Conservation (phyloP, 75 land plant genomes). For the Picea glauca region DNA sequence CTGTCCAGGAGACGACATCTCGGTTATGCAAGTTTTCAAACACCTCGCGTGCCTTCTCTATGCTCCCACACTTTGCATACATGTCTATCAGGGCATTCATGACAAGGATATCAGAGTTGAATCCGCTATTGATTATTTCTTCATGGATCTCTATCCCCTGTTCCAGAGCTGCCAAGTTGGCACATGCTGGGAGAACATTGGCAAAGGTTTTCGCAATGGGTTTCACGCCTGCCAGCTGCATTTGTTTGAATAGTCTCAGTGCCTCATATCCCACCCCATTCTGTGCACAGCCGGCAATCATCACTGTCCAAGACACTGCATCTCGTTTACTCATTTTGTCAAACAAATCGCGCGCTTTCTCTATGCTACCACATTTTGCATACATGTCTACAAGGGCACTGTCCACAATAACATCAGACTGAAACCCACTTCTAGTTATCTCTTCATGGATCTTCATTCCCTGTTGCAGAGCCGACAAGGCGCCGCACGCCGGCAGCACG, state of each 20-base stretch:
- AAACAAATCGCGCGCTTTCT: constrained; percentile 40
- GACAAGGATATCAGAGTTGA: constrained; percentile 33
- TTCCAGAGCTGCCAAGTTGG: constrained; percentile 24
- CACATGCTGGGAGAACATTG: constrained; percentile 51
- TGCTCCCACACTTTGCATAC: constrained; percentile 66
- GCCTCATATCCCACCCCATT: constrained; percentile 47
- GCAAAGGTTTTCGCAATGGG: constrained; percentile 46
- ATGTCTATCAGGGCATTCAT: constrained; percentile 67
- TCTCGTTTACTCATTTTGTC: constrained; percentile 29
- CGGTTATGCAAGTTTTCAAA: constrained; percentile 41
- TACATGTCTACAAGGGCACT: constrained; percentile 64
- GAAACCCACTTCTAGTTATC: constrained; percentile 19
- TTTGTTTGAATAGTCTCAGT: constrained; percentile 31
- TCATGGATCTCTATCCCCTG: constrained; percentile 59
- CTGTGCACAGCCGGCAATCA: constrained; percentile 52
- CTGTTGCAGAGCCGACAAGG: constrained; percentile 25
- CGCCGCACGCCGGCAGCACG: constrained; percentile 47
- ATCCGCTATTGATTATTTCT: constrained; percentile 31
- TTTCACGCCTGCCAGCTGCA: constrained; percentile 17
- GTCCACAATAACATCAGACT: constrained; percentile 33
- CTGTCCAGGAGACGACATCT: constrained; percentile 57
- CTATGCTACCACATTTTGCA: constrained; percentile 45
- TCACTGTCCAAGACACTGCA: constrained; percentile 67
- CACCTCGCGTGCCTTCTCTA: constrained; percentile 33
- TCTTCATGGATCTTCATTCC: constrained; percentile 42